Evolutionary conservation across 768 basidiomycete species (phyloP).

Genomic region (Amanita pseudoporphyria): DNA sequence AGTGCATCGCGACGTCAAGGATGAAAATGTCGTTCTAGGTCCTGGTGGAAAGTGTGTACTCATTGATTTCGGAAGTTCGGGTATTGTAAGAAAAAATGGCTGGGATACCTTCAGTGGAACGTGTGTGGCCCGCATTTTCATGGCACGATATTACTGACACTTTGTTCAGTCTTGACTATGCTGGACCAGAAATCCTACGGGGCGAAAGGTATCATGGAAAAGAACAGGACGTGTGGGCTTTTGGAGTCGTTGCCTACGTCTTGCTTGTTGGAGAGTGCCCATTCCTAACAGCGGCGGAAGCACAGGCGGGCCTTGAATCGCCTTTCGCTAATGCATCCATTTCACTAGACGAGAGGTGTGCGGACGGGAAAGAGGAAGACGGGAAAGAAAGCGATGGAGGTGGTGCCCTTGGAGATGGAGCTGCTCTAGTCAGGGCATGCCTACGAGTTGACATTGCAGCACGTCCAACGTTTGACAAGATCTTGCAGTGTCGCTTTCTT

Average conservation of each 20-base stretch:
- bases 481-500: conserved; percentile 75
- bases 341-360: conserved; percentile 70
- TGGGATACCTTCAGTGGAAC: conserved; percentile 94
- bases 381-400: conserved; percentile 80
- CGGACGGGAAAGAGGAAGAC: conserved; percentile 59
- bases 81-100: conserved; percentile 70
- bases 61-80: conserved; percentile 96
- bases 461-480: conserved; percentile 79
- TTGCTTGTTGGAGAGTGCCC: conserved; percentile 89
- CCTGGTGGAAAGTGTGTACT: conserved; percentile 77
- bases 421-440: conserved; percentile 76
- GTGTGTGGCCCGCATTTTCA: conserved; percentile 36
- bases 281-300: conserved; percentile 84
- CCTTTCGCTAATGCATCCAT: conserved; percentile 72
- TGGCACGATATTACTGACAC: conserved; percentile 4
- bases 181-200: conserved; percentile 91
- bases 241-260: conserved; percentile 95
- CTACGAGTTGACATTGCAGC: conserved; percentile 68
- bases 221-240: conserved; percentile 98
- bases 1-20: conserved; percentile 98
- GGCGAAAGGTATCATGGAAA: conserved; percentile 94
- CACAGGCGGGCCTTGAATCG: conserved; percentile 73
- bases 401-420: conserved; percentile 76
- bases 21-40: conserved; percentile 89
- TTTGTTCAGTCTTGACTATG: conserved; percentile 70